Evolutionary conservation across 2,329 filamentous ascomycete species (phyloP).

Genomic region (Myriosclerotinia duriaeana): DNA sequence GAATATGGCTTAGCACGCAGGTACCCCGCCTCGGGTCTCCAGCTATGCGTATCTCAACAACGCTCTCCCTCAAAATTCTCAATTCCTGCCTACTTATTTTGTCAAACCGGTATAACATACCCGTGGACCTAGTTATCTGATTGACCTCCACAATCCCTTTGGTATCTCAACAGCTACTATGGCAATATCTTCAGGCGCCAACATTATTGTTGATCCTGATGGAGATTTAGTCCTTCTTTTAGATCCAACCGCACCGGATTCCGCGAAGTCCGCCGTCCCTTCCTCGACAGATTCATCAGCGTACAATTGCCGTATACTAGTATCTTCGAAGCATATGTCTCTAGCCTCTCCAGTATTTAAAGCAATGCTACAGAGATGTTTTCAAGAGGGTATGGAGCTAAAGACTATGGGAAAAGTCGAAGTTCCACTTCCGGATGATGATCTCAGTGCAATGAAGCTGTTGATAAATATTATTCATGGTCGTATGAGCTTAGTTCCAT

Average conservation of each 20-base stretch:
- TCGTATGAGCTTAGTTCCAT: neutral
- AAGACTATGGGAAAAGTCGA: neutral
- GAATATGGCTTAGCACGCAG: too few species aligned
- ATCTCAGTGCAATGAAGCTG: neutral
- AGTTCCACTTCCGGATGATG: conserved; percentile 2
- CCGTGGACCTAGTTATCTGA: too few species aligned
- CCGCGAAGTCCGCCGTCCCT: too few species aligned
- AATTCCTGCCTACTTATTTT: too few species aligned
- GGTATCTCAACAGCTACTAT: neutral
- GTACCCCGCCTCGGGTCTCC: too few species aligned
- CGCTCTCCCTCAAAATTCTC: too few species aligned
- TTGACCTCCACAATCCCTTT: too few species aligned
- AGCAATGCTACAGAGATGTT: neutral
- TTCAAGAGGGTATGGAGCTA: neutral
- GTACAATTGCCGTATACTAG: neutral
- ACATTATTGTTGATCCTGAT: neutral
- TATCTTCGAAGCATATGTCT: conserved; percentile 6
- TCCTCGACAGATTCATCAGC: neutral
- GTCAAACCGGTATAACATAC: too few species aligned
- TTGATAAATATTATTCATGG: conserved; percentile 5
- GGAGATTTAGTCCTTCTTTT: conserved; percentile 3
- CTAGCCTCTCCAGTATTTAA: conserved; percentile 6
- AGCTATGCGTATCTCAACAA: too few species aligned
- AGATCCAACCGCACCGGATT: neutral
- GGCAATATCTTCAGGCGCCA: neutral